phyloP scores from a whole-genome alignment of 2,329 filamentous ascomycete species.

The Harringtonia lauricola region DNA sequence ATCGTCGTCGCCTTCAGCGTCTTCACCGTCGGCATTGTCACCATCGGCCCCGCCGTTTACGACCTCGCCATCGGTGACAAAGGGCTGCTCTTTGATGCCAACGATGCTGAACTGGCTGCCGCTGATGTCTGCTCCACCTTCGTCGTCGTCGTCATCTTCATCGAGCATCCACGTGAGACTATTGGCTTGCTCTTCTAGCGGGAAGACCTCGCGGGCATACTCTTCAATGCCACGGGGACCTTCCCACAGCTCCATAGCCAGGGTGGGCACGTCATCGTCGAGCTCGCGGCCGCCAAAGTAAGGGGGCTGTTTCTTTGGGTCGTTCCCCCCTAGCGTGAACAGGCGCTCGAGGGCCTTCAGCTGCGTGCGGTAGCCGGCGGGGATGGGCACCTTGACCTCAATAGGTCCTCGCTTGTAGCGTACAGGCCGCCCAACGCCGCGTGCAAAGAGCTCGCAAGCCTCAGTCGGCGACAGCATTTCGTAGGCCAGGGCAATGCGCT shows the following conservation, averaged over 20 bases:
- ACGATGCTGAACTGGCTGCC: background rate
- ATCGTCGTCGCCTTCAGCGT: conserved; percentile 18
- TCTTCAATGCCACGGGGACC: conserved; percentile 85
- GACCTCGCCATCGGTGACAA: conserved; percentile 13
- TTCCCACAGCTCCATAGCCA: conserved; percentile 79
- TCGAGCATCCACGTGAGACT: conserved; percentile 84
- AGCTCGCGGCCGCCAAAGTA: conserved; percentile 50
- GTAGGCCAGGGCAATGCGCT: conserved; percentile 77
- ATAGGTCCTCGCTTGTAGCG: conserved; percentile 70
- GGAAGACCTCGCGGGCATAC: conserved; percentile 89
- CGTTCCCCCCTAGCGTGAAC: conserved; percentile 37
- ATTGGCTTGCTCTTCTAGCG: conserved; percentile 88
- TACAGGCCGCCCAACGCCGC: conserved; percentile 67
- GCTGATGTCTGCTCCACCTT: conserved; percentile 4
- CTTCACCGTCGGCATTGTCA: conserved; percentile 16
- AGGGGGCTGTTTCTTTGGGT: conserved; percentile 46
- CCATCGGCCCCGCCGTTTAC: background rate
- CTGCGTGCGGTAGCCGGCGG: conserved; percentile 79
- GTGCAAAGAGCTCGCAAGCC: conserved; percentile 69
- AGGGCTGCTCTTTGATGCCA: too few species aligned
- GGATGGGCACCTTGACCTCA: conserved; percentile 75
- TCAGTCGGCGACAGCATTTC: conserved; percentile 77
- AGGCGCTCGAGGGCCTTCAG: conserved; percentile 58
- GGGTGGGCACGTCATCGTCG: conserved; percentile 55
- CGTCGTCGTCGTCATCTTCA: conserved; percentile 30